Evolutionary conservation across 768 basidiomycete genomes (phyloP).

Genomic region (Mycena polygramma): DNA sequence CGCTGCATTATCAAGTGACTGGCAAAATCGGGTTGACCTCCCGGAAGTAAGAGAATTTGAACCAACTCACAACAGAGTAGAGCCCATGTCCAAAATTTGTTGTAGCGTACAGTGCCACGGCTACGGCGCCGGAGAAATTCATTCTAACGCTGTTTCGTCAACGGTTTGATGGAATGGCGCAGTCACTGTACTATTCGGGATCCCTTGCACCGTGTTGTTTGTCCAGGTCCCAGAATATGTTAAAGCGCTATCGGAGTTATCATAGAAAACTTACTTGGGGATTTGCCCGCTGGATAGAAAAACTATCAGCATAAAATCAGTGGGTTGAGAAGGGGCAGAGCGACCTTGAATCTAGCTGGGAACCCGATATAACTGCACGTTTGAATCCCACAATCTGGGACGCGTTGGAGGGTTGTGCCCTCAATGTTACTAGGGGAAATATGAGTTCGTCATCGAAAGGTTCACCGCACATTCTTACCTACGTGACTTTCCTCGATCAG

Average conservation of each 20-base stretch:
- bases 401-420: neutral
- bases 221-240: conserved; percentile 23
- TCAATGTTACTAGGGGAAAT: conserved; percentile 15
- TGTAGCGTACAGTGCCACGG: conserved; percentile 21
- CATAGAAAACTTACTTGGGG: conserved; percentile 8
- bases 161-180: conserved; percentile 26
- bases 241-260: conserved; percentile 22
- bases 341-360: neutral
- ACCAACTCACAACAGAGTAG: conserved; percentile 25
- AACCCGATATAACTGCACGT: conserved; percentile 3
- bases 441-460: neutral
- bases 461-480: neutral
- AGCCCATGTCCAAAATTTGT: conserved; percentile 24
- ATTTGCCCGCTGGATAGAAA: neutral
- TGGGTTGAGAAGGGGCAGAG: neutral
- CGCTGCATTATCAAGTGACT: conserved; percentile 20
- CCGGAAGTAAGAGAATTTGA: neutral
- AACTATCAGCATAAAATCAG: neutral
- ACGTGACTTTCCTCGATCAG: conserved; percentile 19
- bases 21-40: neutral
- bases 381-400: conserved; percentile 1
- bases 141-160: conserved; percentile 8
- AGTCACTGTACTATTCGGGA: conserved; percentile 25
- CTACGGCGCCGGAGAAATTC: conserved; percentile 22
- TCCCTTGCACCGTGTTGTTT: conserved; percentile 5